phyloP scores from a whole-genome alignment of 441 rosid species.

The Mallotus repandus region DNA sequence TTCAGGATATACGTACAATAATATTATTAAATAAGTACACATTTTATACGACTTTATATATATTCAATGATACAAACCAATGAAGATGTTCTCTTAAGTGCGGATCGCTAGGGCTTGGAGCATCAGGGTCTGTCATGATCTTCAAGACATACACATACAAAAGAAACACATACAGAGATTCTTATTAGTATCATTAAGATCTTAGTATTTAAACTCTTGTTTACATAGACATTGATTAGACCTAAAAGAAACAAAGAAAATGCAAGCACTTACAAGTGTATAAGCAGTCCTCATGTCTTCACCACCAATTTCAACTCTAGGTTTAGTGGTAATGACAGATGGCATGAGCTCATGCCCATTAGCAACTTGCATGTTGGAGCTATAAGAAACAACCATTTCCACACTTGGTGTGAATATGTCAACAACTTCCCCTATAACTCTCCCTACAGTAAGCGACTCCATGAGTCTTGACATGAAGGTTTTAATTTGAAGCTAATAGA shows the following conservation, averaged over 20 bases:
- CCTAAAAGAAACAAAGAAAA: neutral
- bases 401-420: conserved; percentile 74
- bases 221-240: neutral
- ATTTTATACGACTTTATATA: neutral
- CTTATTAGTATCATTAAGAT: neutral
- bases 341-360: conserved; percentile 89
- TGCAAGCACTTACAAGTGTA: conserved; percentile 46
- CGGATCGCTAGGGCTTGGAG: conserved; percentile 96
- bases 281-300: conserved; percentile 55
- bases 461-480: conserved; percentile 43
- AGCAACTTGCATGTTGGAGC: conserved; percentile 68
- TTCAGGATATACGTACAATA: too few species aligned
- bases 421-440: conserved; percentile 85
- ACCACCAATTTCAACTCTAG: conserved; percentile 65
- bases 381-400: conserved; percentile 59
- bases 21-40: neutral
- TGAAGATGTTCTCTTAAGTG: conserved; percentile 83
- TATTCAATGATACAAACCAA: conserved; percentile 42
- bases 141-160: conserved; percentile 13
- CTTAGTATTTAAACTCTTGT: too few species aligned
- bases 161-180: neutral
- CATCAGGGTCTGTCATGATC: conserved; percentile 95
- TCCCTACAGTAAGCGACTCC: conserved; percentile 68
- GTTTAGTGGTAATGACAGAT: conserved; percentile 47
- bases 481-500: neutral